Evolutionary conservation across 257 asterid species (phyloP).

Genomic region (Jaltomata sinuosa): DNA sequence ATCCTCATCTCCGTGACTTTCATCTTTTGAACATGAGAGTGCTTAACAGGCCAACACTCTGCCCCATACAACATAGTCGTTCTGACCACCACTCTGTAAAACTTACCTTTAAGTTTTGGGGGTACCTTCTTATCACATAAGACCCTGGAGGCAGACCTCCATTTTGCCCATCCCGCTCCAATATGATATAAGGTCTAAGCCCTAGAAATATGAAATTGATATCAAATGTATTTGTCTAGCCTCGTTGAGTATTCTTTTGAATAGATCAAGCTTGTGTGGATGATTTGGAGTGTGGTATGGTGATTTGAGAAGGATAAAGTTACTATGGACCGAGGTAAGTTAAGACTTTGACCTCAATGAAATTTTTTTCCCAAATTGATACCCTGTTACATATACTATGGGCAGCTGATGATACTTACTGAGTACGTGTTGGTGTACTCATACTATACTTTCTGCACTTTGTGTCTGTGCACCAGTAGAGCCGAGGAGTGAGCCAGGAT

Average conservation of each 20-base stretch:
- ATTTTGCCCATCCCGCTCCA: too few relatives aligned
- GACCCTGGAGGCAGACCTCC: too few relatives aligned
- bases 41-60: too few relatives aligned
- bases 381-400: neutral
- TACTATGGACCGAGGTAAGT: neutral
- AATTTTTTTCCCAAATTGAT: neutral
- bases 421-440: neutral
- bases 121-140: too few relatives aligned
- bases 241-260: neutral
- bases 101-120: too few relatives aligned
- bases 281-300: neutral
- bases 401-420: neutral
- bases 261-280: neutral
- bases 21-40: too few relatives aligned
- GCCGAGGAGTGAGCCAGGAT: neutral
- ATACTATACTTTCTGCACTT: neutral
- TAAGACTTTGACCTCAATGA: neutral
- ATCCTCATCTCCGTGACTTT: too few relatives aligned
- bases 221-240: neutral
- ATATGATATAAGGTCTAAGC: too few relatives aligned
- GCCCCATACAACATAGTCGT: too few relatives aligned
- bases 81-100: too few relatives aligned
- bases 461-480: neutral
- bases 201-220: neutral
- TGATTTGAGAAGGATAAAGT: neutral